Base-by-base conservation (phyloP, 106 monocot species). In the Triglochin maritima region DNA sequence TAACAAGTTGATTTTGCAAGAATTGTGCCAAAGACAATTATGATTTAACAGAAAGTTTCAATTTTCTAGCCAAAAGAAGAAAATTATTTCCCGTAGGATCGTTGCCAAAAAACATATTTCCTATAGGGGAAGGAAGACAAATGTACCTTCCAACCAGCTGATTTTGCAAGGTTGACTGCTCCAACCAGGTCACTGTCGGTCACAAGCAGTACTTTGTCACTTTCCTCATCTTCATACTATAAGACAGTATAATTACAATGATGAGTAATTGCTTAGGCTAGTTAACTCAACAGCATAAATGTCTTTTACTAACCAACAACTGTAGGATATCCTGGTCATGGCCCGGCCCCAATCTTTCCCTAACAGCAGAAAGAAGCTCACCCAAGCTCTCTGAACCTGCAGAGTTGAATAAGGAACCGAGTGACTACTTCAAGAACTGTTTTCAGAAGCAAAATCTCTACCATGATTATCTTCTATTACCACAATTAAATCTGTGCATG, bases 221-320 rank as follows among this genome's bases (percentile, higher is more conserved):
- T 87, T 82, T 96, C 96, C 65, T 96, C 96, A 82, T 96, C 96
- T 63, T 91, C 86, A 76, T 96, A 96, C 96, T 96, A 78, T 69
- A 83, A 12, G 44, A 65, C 16, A 75, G 43, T 57, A 12, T 7
- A 42, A 57, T 66, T 46, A n/a, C 52, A 59, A 16, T 56, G 8
- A 12, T 9, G 13, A 62, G 60, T 61, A 15, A 54, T 48, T 7
- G 9, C 9, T 3, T 13, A 60, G n/a, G 4, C 8, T 0, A 29
- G 29, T 59, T 29, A 41, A 42, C 4, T 11, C 49, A 6, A 64
- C 13, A 45, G 14, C 49, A 8, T 12, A 64, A 11, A 9, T 0
- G 3, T n/a, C 5, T 6, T 2, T 43, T 47, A 45, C 72, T 71
- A 56, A 95, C 96, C 86, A 91, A 48, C 15, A 96, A 68, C 60